Evolutionary conservation across 495 filamentous ascomycete genomes (phyloP).

Genomic region (Aspergillus carlsbadensis): DNA sequence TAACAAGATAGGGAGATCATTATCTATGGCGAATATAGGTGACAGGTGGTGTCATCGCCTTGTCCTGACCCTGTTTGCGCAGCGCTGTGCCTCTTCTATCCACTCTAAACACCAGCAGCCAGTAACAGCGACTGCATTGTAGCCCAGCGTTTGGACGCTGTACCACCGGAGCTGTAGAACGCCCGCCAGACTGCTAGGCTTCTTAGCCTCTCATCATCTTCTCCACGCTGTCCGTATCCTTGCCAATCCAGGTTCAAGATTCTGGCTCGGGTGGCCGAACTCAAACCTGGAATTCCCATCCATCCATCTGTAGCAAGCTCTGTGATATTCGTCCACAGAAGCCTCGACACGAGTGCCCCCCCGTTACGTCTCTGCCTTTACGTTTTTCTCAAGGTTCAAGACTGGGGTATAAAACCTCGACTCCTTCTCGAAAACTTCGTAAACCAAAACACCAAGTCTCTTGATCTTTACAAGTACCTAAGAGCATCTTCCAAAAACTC

Average conservation of each 20-base stretch:
- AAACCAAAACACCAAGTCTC: too few species aligned
- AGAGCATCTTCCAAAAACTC: too few species aligned
- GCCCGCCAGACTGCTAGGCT: background rate
- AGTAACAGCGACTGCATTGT: constrained; percentile 4
- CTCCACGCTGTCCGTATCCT: background rate
- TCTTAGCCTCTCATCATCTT: background rate
- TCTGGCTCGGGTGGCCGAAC: constrained; percentile 1
- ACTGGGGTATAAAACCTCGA: too few species aligned
- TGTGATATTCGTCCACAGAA: background rate
- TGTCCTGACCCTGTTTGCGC: constrained; percentile 1
- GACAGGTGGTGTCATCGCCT: constrained; percentile 12
- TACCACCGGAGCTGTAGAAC: background rate
- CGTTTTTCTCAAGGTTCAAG: too few species aligned
- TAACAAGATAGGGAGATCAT: constrained; percentile 9
- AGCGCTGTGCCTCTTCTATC: background rate
- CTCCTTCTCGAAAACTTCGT: too few species aligned
- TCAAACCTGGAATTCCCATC: background rate
- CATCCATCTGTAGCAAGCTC: background rate
- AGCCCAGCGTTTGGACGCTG: background rate
- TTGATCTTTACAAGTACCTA: too few species aligned
- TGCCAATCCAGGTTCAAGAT: background rate
- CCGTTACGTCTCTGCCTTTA: too few species aligned
- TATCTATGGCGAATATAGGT: constrained; percentile 15
- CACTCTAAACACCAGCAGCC: background rate
- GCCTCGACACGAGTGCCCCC: too few species aligned